Percentiles rank a stretch among this genome's conserved stretches.
phyloP scores from a whole-genome alignment of 352 stramenopile genomes.

The Pythium sp. region DNA sequence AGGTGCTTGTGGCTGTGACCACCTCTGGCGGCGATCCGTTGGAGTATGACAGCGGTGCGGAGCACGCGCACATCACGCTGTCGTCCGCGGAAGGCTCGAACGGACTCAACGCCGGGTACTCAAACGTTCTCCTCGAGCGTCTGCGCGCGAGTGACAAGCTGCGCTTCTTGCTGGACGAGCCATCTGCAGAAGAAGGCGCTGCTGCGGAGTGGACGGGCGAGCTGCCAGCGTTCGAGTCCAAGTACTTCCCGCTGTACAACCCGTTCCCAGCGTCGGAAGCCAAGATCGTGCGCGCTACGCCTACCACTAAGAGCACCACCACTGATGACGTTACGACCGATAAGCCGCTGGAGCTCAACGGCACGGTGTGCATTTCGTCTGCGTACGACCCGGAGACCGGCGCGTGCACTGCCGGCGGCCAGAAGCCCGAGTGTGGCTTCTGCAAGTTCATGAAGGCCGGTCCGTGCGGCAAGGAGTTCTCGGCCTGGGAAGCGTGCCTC shows the following conservation, averaged over 20 bases:
- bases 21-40: conserved; percentile 66
- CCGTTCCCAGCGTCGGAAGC: conserved; percentile 60
- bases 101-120: conserved; percentile 50
- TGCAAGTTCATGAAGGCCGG: conserved; percentile 91
- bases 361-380: conserved; percentile 67
- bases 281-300: conserved; percentile 29
- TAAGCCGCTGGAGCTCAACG: conserved; percentile 38
- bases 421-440: conserved; percentile 85
- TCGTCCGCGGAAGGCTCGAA: conserved; percentile 43
- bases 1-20: conserved; percentile 64
- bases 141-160: conserved; percentile 65
- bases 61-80: conserved; percentile 59
- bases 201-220: conserved; percentile 49
- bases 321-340: conserved; percentile 2
- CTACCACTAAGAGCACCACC: background rate
- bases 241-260: conserved; percentile 74
- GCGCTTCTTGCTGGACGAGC: conserved; percentile 42
- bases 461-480: conserved; percentile 77
- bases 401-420: conserved; percentile 34
- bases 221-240: conserved; percentile 66
- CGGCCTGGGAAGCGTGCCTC: conserved; percentile 80
- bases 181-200: conserved; percentile 1
- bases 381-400: conserved; percentile 54
- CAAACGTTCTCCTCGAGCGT: conserved; percentile 76
- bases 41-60: conserved; percentile 35